Percentiles rank a stretch among this genome's conserved stretches.
These are phyloP conservation scores for Cryptococcus sp. DNA, from an alignment of 1,284 basidiomycete species.

Conservation along the genomic window DNA sequence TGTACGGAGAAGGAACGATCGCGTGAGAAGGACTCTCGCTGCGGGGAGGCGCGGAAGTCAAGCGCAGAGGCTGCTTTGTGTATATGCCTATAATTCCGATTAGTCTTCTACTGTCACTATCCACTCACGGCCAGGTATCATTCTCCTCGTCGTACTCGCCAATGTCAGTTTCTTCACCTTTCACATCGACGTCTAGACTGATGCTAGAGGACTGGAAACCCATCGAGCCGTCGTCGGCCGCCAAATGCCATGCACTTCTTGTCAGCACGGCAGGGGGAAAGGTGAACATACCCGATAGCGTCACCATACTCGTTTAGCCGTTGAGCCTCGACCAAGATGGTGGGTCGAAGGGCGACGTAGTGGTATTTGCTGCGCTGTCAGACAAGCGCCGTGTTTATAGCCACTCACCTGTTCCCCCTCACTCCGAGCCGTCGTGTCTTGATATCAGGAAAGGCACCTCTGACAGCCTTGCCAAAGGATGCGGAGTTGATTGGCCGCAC, in stretches of 20 bases:
- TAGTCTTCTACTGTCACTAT: constrained; percentile 5
- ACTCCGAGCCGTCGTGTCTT: constrained; percentile 88
- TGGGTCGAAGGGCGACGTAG: constrained; percentile 67
- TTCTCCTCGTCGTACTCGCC: constrained; percentile 26
- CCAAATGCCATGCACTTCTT: constrained; percentile 30
- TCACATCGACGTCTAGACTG: constrained; percentile 34
- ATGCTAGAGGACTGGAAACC: constrained; percentile 18
- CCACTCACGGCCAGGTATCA: constrained; percentile 2
- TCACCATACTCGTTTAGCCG: constrained; percentile 82
- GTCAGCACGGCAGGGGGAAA: not conserved
- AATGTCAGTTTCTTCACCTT: constrained; percentile 38
- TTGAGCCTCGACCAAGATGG: constrained; percentile 81
- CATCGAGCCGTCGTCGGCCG: constrained; percentile 26
- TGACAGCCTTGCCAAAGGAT: constrained; percentile 88
- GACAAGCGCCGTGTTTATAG: not conserved
- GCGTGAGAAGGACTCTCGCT: not conserved
- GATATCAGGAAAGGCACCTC: constrained; percentile 87
- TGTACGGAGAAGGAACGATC: constrained; percentile 18
- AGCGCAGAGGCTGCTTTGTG: constrained; percentile 8
- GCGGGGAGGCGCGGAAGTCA: not conserved
- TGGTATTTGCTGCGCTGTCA: constrained; percentile 36
- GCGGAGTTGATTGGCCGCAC: constrained; percentile 81
- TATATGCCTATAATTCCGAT: constrained; percentile 1
- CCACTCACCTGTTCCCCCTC: constrained; percentile 73
- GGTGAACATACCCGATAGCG: constrained; percentile 34